Evolutionary conservation across 1,284 basidiomycete species (phyloP), one percentile per base, ranked within the genome.

Genomic region (Bondarzewia mesenterica): DNA sequence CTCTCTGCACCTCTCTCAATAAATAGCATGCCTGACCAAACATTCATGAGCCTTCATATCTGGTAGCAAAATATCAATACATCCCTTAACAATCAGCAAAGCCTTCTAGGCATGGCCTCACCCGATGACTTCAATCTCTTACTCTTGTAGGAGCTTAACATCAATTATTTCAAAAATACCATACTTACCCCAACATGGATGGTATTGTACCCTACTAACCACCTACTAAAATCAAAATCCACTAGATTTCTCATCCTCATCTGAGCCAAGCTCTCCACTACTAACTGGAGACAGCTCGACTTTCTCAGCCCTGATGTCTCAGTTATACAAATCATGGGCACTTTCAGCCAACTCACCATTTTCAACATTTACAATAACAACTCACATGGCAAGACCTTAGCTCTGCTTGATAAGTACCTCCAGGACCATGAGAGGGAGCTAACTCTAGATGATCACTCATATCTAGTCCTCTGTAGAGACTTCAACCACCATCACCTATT

Each of bases 401-500:
- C 51, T 6, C 48, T 50, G 0, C 42, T 64, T 0, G 42, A 44
- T 23, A 21, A 18, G 15, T 39, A 25, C 22, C 18, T 32, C 5
- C 15, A 16, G 14, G 8, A 20, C 14, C 18, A 40, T 18, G 10
- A 12, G 7, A 3, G 36, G 32, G 1, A 20, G 16, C 7, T 10
- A 5, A 32, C 29, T 12, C 29, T 15, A 32, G 29, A 15, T 12
- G 2, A 5, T 15, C 5, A 20, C n/a, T 20, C 14, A 16, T 4
- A 10, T 5, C 32, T 20, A 5, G 20, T 71, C 4, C 71, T 66
- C 66, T 50, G 62, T 0, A 73, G 72, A 0, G 72, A 77, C 57
- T 76, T 77, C 63, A 77, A 77, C 57, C 54, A 66, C 1, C 74
- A 78, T 54, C 71, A 77, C 58, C 70, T 66, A 0, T 22, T 67